These are phyloP conservation scores for Arachis monticola DNA, from an alignment of 331 rosid genomes.

Conservation along the genomic window DNA sequence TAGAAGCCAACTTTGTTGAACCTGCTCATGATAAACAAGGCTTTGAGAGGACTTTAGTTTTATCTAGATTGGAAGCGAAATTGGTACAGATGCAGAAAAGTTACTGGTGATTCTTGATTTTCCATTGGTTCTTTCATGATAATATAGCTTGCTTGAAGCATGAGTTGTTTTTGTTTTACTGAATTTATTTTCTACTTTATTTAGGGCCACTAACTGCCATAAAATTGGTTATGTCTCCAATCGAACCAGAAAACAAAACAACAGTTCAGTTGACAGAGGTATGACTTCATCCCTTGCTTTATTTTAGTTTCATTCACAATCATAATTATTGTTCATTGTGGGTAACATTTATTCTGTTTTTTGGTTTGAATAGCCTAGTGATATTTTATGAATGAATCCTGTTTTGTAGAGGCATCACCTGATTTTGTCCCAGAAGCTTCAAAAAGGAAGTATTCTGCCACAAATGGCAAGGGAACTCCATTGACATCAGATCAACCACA, in stretches of 20 bases:
- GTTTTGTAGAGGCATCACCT: slow-evolving; percentile 60
- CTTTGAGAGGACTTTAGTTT: slow-evolving; percentile 51
- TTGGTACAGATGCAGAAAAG: slow-evolving; percentile 82
- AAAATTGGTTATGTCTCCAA: slow-evolving; percentile 82
- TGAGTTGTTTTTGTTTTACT: slow-evolving; percentile 8
- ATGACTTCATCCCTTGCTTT: slow-evolving; percentile 32
- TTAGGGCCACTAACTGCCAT: slow-evolving; percentile 67
- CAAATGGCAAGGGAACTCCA: slow-evolving; percentile 49
- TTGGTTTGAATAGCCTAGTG: not conserved
- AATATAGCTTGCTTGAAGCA: not conserved
- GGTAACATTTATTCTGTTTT: not conserved
- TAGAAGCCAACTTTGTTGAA: slow-evolving; percentile 96
- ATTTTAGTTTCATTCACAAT: slow-evolving; percentile 5
- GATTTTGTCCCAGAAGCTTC: slow-evolving; percentile 49
- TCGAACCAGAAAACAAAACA: slow-evolving; percentile 39
- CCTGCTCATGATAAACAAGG: slow-evolving; percentile 57
- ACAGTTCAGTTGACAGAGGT: slow-evolving; percentile 60
- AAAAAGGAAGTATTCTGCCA: slow-evolving; percentile 41
- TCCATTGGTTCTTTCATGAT: not conserved
- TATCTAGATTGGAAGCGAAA: slow-evolving; percentile 71
- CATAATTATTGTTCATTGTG: slow-evolving; percentile 13
- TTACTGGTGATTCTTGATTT: slow-evolving; percentile 67
- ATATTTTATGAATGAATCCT: slow-evolving; percentile 25
- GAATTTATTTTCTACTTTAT: slow-evolving; percentile 29
- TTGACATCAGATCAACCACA: slow-evolving; percentile 39